phyloP scores from a whole-genome alignment of 257 asterid genomes.

The Asclepias syriaca region DNA sequence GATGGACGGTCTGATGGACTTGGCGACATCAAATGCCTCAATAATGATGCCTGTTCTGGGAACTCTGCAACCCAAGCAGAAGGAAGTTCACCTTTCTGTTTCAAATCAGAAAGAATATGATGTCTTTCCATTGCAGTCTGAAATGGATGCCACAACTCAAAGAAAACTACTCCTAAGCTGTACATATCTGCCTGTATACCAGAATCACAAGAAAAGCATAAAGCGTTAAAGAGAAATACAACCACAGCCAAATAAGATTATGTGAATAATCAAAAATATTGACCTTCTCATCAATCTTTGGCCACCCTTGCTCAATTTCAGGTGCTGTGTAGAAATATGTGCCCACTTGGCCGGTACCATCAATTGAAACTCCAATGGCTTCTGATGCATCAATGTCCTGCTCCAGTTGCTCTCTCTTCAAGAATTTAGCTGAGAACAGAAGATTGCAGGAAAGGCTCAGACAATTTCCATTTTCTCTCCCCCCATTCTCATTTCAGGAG shows the following conservation, averaged over 20 bases:
- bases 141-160: constrained; percentile 98
- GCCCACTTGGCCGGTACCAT: constrained; percentile 96
- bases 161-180: constrained; percentile 86
- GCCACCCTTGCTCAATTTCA: constrained; percentile 97
- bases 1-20: constrained; percentile 96
- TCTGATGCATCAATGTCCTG: constrained; percentile 78
- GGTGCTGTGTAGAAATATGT: constrained; percentile 98
- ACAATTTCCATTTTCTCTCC: not conserved
- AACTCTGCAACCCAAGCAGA: constrained; percentile 68
- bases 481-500: not conserved
- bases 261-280: constrained; percentile 8
- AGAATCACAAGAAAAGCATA: constrained; percentile 22
- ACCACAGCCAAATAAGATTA: constrained; percentile 7
- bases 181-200: constrained; percentile 81
- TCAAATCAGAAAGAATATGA: constrained; percentile 73
- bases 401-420: constrained; percentile 90
- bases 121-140: constrained; percentile 97
- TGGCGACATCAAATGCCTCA: constrained; percentile 62
- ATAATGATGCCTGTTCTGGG: constrained; percentile 82
- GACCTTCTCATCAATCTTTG: constrained; percentile 96
- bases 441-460: constrained; percentile 10
- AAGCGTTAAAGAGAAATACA: constrained; percentile 12
- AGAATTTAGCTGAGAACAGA: constrained; percentile 71
- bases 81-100: constrained; percentile 85
- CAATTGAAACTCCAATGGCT: constrained; percentile 64